A percentile compares a stretch with the other conserved stretches of the same genome.
phyloP scores from a whole-genome alignment of 345 rosid genomes.

The Eucalyptus pumila region DNA sequence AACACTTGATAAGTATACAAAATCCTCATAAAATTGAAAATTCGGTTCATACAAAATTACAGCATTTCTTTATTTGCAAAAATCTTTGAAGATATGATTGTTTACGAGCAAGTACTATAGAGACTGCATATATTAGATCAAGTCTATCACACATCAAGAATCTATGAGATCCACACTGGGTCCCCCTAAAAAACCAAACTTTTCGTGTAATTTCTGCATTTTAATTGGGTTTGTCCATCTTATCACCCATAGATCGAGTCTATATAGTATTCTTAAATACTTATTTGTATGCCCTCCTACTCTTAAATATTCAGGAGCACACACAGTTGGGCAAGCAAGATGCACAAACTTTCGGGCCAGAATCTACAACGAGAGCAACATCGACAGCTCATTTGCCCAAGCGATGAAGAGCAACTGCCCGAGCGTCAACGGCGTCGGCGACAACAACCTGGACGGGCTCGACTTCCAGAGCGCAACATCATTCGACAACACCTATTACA shows the following conservation, averaged over 20 bases:
- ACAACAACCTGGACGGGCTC: conserved; percentile 14
- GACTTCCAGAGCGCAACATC: conserved; percentile 37
- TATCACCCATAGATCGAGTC: no score
- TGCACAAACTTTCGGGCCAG: conserved; percentile 25
- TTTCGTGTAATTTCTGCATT: background rate
- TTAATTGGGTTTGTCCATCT: background rate
- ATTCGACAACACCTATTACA: conserved; percentile 45
- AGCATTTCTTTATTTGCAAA: background rate
- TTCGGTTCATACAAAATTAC: background rate
- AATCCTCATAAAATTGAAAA: background rate
- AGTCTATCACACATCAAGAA: background rate
- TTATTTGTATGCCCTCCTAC: background rate
- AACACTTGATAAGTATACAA: background rate
- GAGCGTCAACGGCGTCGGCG: conserved; percentile 1
- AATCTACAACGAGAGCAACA: conserved; percentile 33
- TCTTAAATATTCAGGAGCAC: conserved; percentile 1
- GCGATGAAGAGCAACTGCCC: conserved; percentile 30
- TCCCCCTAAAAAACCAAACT: background rate
- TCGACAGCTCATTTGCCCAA: conserved; percentile 22
- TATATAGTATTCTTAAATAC: background rate
- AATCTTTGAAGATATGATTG: background rate
- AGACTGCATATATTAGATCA: background rate
- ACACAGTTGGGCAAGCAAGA: conserved; percentile 44
- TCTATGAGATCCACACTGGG: background rate
- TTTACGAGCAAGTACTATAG: background rate